Base-by-base conservation (phyloP, 2,329 filamentous ascomycete species). In the Botrytis deweyae region DNA sequence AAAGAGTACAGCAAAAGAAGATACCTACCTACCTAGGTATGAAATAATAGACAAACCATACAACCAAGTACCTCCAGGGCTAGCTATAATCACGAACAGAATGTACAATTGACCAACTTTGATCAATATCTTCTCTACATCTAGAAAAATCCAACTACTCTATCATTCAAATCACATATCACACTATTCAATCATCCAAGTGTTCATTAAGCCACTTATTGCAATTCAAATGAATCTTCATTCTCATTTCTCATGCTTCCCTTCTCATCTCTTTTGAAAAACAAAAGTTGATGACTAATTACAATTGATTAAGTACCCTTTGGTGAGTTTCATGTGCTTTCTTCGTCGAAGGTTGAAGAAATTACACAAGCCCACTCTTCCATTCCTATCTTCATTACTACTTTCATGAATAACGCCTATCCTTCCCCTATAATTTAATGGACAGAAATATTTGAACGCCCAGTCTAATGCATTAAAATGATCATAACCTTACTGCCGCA, bases 401-500 rank as follows among this genome's bases (percentile, higher is more conserved):
- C 49, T 29, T 68, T 58, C 65, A 42, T 68, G 12, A 68, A 68
- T 68, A 68, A 68, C 65, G 38, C 61, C 61, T 25, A 33, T 40
- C 59, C 46, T 14, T 38, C 40, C 64, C 64, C 72, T 73, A 73
- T 36, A 63, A 63, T 40, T 63, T 29, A 38, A 62, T 73, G 65
- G 52, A 52, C 64, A 61, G 65, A 68, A 68, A 16, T 61, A 36
- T 69, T 42, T 46, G 44, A 59, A 72, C 63, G 72, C 65, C 72
- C 62, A 59, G 64, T 61, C 58, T 52, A 66, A 66, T 72, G 70
- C 70, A 72, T 66, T 55, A 55, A 49, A 72, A 66, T 64, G 38
- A 66, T 65, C 69, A 63, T 71, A 46, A 62, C 61, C 58, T 72
- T 42, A 66, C 61, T 58, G 16, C 65, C 65, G 65, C 49, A 68